These are phyloP conservation scores for Trifolium fragiferum DNA, from an alignment of 306 rosid genomes.

Conservation along the genomic window DNA sequence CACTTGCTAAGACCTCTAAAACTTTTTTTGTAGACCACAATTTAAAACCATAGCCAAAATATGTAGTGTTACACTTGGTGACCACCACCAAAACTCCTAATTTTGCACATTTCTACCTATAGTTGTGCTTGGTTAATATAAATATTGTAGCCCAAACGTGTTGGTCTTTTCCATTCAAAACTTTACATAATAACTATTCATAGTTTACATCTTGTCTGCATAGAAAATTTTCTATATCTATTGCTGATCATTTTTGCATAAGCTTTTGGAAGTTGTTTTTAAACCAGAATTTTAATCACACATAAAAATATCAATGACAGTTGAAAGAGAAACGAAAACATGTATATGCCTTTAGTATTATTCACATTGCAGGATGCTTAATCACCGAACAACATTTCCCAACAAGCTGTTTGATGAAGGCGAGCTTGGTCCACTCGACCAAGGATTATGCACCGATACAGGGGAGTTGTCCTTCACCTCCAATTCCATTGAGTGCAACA, in stretches of 20 bases:
- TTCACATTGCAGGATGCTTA: slow-evolving; percentile 39
- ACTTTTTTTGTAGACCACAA: neutral
- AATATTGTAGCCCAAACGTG: slow-evolving; percentile 1
- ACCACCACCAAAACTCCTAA: neutral
- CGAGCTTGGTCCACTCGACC: slow-evolving; percentile 93
- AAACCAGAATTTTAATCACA: slow-evolving; percentile 37
- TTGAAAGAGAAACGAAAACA: neutral
- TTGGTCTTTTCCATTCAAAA: slow-evolving; percentile 13
- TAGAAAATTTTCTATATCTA: slow-evolving; percentile 21
- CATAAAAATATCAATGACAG: slow-evolving; percentile 16
- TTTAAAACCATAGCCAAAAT: too few relatives aligned
- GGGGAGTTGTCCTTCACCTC: slow-evolving; percentile 78
- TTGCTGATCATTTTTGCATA: slow-evolving; percentile 33
- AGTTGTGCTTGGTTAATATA: neutral
- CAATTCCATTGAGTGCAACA: slow-evolving; percentile 43
- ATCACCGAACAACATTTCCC: slow-evolving; percentile 71
- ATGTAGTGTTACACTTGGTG: too few relatives aligned
- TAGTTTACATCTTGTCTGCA: slow-evolving; percentile 35
- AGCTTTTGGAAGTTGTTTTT: slow-evolving; percentile 34
- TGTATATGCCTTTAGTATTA: slow-evolving; percentile 37
- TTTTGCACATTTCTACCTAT: neutral
- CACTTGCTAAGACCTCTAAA: neutral
- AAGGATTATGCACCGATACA: slow-evolving; percentile 85
- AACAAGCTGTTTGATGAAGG: slow-evolving; percentile 90
- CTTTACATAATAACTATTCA: slow-evolving; percentile 17